Percentiles rank a stretch among this genome's conserved stretches.
phyloP scores from a whole-genome alignment of 2,329 filamentous ascomycete genomes.

The Colletotrichum orbiculare region DNA sequence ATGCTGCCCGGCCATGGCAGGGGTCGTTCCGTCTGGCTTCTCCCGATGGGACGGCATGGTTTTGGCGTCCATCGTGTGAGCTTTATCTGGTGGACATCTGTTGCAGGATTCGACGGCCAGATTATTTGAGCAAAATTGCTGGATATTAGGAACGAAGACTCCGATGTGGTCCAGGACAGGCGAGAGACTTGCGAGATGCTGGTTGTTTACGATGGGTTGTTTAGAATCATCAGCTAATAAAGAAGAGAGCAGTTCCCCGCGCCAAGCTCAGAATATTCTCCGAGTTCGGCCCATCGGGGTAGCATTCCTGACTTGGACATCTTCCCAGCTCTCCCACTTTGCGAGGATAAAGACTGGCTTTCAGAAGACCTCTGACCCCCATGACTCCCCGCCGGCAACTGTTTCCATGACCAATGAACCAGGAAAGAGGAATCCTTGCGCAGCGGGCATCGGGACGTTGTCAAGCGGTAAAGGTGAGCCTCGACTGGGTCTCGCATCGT shows the following conservation, averaged over 20 bases:
- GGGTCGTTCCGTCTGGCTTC: too few relatives aligned
- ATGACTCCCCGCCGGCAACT: not conserved
- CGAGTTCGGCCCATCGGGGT: conserved; percentile 10
- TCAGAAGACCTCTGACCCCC: not conserved
- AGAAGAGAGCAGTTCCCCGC: not conserved
- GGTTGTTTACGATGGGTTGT: too few relatives aligned
- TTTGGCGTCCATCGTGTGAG: too few relatives aligned
- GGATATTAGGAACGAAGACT: too few relatives aligned
- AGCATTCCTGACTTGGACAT: not conserved
- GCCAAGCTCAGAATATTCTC: conserved; percentile 2
- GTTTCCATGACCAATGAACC: not conserved
- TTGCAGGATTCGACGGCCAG: too few relatives aligned
- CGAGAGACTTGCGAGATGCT: too few relatives aligned
- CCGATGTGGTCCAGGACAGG: too few relatives aligned
- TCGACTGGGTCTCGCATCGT: not conserved
- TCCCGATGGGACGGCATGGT: too few relatives aligned
- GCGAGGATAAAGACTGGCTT: too few relatives aligned
- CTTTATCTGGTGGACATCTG: too few relatives aligned
- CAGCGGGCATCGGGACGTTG: conserved; percentile 20
- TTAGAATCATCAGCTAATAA: not conserved
- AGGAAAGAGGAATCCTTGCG: not conserved
- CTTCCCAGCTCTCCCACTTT: too few relatives aligned
- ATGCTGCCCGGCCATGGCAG: not conserved
- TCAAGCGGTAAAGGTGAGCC: not conserved
- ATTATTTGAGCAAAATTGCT: too few relatives aligned